Evolutionary conservation across 108 stramenopile genomes (phyloP).

Genomic region (Cylindrotheca fusiformis): DNA sequence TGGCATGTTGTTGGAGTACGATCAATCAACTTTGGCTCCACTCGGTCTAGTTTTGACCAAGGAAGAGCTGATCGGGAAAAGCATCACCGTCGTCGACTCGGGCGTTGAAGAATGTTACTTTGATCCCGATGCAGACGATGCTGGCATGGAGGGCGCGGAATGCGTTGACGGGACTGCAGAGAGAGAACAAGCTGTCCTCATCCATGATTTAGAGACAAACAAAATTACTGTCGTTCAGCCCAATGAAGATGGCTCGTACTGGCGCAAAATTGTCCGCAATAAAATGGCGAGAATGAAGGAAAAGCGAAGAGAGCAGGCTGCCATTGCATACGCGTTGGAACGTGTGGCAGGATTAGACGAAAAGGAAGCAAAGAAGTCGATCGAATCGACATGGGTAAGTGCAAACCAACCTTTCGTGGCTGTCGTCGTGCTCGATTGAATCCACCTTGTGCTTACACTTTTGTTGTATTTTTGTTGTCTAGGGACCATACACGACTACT

Average conservation of each 20-base stretch:
- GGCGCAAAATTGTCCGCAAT: constrained; percentile 92
- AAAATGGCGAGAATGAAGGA: constrained; percentile 89
- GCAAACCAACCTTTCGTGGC: no score
- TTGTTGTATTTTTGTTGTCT: no score
- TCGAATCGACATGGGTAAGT: constrained; percentile 2
- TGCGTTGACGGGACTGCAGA: constrained; percentile 55
- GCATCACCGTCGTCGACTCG: constrained; percentile 68
- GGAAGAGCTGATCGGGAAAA: constrained; percentile 75
- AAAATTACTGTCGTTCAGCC: constrained; percentile 82
- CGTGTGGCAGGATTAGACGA: constrained; percentile 36
- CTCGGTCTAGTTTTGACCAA: constrained; percentile 88
- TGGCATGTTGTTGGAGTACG: constrained; percentile 92
- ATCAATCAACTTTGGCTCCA: constrained; percentile 84
- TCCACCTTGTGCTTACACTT: no score
- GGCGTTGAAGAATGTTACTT: constrained; percentile 39
- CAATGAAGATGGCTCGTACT: constrained; percentile 94
- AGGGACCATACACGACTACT: background rate
- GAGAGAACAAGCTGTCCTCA: constrained; percentile 62
- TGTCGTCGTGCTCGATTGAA: no score
- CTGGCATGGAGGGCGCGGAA: constrained; percentile 61
- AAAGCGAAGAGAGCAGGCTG: constrained; percentile 75
- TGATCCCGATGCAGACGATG: constrained; percentile 8
- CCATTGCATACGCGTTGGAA: constrained; percentile 49
- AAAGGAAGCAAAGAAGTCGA: constrained; percentile 28
- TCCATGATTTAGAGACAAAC: constrained; percentile 42